Conservation (phyloP, 805 yeast genomes). For the Blastobotrys terrestris region DNA sequence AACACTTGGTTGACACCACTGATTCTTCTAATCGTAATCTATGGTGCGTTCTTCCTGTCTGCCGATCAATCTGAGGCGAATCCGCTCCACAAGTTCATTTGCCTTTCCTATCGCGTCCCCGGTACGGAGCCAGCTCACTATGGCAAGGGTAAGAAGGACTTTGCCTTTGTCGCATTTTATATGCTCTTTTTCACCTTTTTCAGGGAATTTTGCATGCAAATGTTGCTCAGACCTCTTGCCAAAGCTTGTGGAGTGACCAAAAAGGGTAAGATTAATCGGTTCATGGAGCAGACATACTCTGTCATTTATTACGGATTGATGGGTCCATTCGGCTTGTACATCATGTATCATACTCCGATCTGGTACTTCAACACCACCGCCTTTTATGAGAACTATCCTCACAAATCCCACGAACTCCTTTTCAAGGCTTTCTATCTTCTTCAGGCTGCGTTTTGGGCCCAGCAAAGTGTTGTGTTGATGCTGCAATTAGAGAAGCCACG, state of each 20-base stretch:
- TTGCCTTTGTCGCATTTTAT: slow-evolving; percentile 69
- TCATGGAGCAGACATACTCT: slow-evolving; percentile 89
- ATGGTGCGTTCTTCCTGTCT: slow-evolving; percentile 43
- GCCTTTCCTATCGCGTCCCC: slow-evolving; percentile 59
- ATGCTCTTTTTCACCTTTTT: slow-evolving; percentile 84
- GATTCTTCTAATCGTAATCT: slow-evolving; percentile 38
- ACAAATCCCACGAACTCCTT: slow-evolving; percentile 57
- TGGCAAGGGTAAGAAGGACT: slow-evolving; percentile 84
- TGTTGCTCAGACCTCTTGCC: slow-evolving; percentile 70
- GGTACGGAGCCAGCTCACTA: slow-evolving; percentile 44
- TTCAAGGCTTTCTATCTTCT: slow-evolving; percentile 80
- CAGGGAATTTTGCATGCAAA: slow-evolving; percentile 88
- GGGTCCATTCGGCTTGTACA: slow-evolving; percentile 84
- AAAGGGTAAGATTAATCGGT: slow-evolving; percentile 61
- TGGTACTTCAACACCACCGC: slow-evolving; percentile 87
- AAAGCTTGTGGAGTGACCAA: slow-evolving; percentile 41
- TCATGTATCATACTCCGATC: slow-evolving; percentile 75
- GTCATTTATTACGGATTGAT: slow-evolving; percentile 71
- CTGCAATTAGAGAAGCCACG: slow-evolving; percentile 91
- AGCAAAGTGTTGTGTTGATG: slow-evolving; percentile 77
- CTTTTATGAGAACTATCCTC: slow-evolving; percentile 80
- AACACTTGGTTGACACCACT: slow-evolving; percentile 71
- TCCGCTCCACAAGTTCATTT: slow-evolving; percentile 55
- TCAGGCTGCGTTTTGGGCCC: slow-evolving; percentile 98
- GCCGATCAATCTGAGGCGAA: slow-evolving; percentile 55